Conservation (phyloP, 495 filamentous ascomycete genomes). For the Neurospora sp. region DNA sequence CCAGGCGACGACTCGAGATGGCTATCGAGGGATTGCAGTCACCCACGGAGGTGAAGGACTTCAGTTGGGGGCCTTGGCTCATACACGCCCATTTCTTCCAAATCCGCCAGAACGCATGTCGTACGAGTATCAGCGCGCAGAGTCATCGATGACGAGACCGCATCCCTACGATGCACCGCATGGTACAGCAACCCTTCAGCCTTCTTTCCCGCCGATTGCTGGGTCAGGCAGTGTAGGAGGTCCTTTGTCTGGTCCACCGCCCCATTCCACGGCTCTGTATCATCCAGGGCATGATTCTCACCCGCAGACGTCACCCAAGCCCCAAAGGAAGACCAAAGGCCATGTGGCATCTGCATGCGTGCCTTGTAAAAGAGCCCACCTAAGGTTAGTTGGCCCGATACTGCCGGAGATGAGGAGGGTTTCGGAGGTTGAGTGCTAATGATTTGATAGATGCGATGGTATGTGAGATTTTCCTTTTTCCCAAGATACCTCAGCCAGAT, state of each 20-base stretch:
- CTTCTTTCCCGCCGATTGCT: slow-evolving; percentile 26
- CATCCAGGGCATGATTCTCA: slow-evolving; percentile 24
- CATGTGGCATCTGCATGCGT: slow-evolving; percentile 96
- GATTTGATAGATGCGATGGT: slow-evolving; percentile 37
- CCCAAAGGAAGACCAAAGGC: slow-evolving; percentile 79
- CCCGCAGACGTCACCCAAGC: slow-evolving; percentile 42
- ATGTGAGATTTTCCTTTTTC: slow-evolving; percentile 17
- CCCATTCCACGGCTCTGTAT: slow-evolving; percentile 26
- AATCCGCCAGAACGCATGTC: slow-evolving; percentile 30
- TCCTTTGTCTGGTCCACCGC: slow-evolving; percentile 16
- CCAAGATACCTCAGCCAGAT: neutral
- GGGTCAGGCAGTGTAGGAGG: slow-evolving; percentile 10
- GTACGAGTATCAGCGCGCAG: slow-evolving; percentile 29
- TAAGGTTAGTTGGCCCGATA: slow-evolving; percentile 39
- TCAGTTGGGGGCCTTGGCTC: slow-evolving; percentile 20
- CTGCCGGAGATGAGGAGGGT: neutral
- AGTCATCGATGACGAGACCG: slow-evolving; percentile 24
- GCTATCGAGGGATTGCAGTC: slow-evolving; percentile 31
- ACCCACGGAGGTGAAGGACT: slow-evolving; percentile 32
- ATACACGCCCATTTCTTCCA: slow-evolving; percentile 25
- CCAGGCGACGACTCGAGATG: slow-evolving; percentile 37
- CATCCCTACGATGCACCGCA: slow-evolving; percentile 27
- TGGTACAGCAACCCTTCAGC: slow-evolving; percentile 18
- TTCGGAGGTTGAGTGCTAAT: slow-evolving; percentile 1
- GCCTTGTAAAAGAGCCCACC: slow-evolving; percentile 93